phyloP scores from a whole-genome alignment of 805 yeast species.

The Yarrowia hollandica region DNA sequence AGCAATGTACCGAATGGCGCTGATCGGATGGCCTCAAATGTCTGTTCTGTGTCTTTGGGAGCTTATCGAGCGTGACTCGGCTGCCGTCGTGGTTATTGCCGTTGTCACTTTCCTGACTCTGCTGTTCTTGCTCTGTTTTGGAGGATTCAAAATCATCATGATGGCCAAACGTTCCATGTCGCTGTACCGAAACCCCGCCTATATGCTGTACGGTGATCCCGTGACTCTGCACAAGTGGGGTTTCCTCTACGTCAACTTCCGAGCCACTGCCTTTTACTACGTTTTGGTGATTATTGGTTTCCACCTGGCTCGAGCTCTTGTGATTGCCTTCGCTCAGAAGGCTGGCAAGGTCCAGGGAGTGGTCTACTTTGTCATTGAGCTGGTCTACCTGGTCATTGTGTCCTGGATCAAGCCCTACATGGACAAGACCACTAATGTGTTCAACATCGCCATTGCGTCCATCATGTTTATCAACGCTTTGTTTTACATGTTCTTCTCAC shows the following conservation, averaged over 20 bases:
- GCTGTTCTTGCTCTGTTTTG: slow-evolving; percentile 63
- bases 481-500: slow-evolving; percentile 85
- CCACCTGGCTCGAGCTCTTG: slow-evolving; percentile 69
- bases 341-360: slow-evolving; percentile 83
- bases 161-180: slow-evolving; percentile 70
- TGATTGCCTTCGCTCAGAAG: slow-evolving; percentile 82
- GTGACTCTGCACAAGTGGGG: slow-evolving; percentile 83
- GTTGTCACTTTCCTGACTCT: slow-evolving; percentile 62
- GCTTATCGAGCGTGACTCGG: slow-evolving; percentile 77
- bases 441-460: slow-evolving; percentile 81
- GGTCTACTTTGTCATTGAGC: slow-evolving; percentile 71
- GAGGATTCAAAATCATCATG: slow-evolving; percentile 69
- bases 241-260: slow-evolving; percentile 84
- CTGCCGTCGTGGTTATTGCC: slow-evolving; percentile 80
- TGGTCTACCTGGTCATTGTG: slow-evolving; percentile 62
- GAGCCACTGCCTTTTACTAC: slow-evolving; percentile 87
- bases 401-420: slow-evolving; percentile 82
- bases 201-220: slow-evolving; percentile 80
- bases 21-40: slow-evolving; percentile 86
- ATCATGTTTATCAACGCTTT: slow-evolving; percentile 79
- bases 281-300: slow-evolving; percentile 64
- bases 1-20: slow-evolving; percentile 75
- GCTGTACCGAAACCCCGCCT: slow-evolving; percentile 88
- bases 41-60: slow-evolving; percentile 86
- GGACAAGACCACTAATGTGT: slow-evolving; percentile 93